Conservation (phyloP, 1,284 basidiomycete genomes). For the Leucoagaricus sp. region DNA sequence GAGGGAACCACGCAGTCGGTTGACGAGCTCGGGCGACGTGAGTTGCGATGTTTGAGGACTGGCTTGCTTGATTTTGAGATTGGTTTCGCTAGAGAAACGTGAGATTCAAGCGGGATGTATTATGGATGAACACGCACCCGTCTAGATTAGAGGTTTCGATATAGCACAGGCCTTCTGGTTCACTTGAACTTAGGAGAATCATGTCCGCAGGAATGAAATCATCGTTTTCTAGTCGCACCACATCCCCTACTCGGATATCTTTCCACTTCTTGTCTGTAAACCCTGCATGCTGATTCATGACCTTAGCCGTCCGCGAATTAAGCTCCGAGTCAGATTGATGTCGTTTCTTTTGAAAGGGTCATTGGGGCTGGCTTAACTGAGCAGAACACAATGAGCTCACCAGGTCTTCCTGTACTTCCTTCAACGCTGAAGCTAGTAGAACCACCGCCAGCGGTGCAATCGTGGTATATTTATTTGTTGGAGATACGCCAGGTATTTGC, state of each 20-base stretch:
- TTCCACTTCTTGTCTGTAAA: slow-evolving; percentile 89
- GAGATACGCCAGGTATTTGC: slow-evolving; percentile 97
- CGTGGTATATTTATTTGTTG: slow-evolving; percentile 95
- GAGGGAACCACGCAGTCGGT: slow-evolving; percentile 78
- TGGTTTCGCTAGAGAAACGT: slow-evolving; percentile 78
- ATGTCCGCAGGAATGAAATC: slow-evolving; percentile 98
- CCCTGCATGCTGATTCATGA: slow-evolving; percentile 63
- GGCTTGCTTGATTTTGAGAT: slow-evolving; percentile 98
- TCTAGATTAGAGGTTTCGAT: slow-evolving; percentile 98
- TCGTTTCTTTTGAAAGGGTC: too few relatives aligned
- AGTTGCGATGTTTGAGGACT: slow-evolving; percentile 80
- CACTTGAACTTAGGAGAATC: slow-evolving; percentile 85
- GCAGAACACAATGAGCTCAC: slow-evolving; percentile 40
- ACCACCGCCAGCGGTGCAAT: slow-evolving; percentile 92
- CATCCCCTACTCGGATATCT: slow-evolving; percentile 88
- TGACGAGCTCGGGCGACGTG: slow-evolving; percentile 77
- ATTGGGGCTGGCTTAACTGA: background rate
- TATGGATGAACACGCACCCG: slow-evolving; percentile 59
- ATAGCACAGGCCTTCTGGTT: slow-evolving; percentile 97
- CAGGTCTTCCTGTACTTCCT: slow-evolving; percentile 95
- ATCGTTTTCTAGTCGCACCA: slow-evolving; percentile 89
- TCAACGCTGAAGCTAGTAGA: slow-evolving; percentile 93
- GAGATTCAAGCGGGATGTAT: background rate
- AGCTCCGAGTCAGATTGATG: slow-evolving; percentile 94
- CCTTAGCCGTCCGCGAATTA: slow-evolving; percentile 83